Evolutionary conservation across 805 yeast species (phyloP), one percentile per base, ranked within the genome.

Genomic region (Isabelozyma heimii): DNA sequence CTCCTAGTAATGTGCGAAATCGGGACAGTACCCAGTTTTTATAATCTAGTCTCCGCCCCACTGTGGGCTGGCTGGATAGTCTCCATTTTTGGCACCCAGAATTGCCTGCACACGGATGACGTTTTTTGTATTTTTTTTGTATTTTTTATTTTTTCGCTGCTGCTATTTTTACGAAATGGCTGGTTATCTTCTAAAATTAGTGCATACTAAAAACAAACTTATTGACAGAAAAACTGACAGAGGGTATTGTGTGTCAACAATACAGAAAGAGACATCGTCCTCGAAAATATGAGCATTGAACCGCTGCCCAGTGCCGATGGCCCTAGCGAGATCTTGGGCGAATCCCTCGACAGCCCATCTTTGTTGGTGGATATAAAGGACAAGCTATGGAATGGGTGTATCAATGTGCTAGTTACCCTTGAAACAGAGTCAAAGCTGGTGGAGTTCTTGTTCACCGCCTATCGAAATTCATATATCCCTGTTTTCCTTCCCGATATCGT

Each of bases 381-480:
- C 33, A 55, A 63, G 37, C 58, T 82, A 10, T 84, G 89, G 89
- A 65, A 72, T 38, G 89, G 88, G 2, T 53, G 73, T 7, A 56
- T 84, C 5, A 79, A 81, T 49, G 63, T 80, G 5, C 65, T 67
- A 42, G 53, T 83, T 8, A 47, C 56, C 1, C 61, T 73, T 28
- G 62, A 59, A 40, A 52, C 54, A n/a, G 60, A 55, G 27, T 58
- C 56, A 37, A 47, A 47, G 45, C 42, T 47, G 45, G 46, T 52
- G 15, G 55, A 67, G 30, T 63, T 45, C 47, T 51, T 67, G 28
- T 40, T 57, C 10, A 47, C 40, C 10, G 52, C 59, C 5, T 53
- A 66, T 47, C 70, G 91, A 51, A 79, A 81, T 54, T 64, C 80
- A 15, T 87, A 84, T 55, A 63, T 85, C 27, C 81, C 84, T 3